Conservation (phyloP, 1,139 yeast species). For the Hanseniaspora sp. region DNA sequence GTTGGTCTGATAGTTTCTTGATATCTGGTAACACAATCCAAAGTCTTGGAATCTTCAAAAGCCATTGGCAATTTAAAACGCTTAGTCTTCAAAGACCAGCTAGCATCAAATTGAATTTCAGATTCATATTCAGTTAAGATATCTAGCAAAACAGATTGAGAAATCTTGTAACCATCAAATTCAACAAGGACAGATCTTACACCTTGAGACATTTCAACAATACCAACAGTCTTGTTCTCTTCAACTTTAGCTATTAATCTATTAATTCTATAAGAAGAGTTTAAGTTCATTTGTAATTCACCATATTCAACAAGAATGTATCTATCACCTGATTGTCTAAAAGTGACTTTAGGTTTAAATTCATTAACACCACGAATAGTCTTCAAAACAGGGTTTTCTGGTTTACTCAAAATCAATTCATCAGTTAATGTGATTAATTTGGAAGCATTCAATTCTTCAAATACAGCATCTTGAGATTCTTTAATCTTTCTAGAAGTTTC, state of each 20-base stretch:
- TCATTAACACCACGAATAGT: constrained; percentile 36
- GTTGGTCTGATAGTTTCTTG: constrained; percentile 82
- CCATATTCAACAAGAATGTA: constrained; percentile 87
- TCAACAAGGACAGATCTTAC: constrained; percentile 88
- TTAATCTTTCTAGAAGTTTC: constrained; percentile 58
- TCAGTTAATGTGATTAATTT: constrained; percentile 34
- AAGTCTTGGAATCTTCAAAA: constrained; percentile 79
- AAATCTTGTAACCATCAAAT: constrained; percentile 49
- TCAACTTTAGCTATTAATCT: constrained; percentile 65
- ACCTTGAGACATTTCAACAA: constrained; percentile 93
- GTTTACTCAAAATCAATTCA: constrained; percentile 30
- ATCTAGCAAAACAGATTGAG: constrained; percentile 52
- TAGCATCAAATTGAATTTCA: constrained; percentile 57
- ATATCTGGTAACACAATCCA: constrained; percentile 81
- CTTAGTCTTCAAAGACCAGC: constrained; percentile 80
- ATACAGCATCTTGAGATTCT: constrained; percentile 44
- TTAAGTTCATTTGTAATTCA: constrained; percentile 73
- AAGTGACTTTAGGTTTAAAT: constrained; percentile 60
- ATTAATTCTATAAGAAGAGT: constrained; percentile 73
- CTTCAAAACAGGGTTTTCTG: constrained; percentile 54
- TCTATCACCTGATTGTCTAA: constrained; percentile 95
- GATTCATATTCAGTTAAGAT: constrained; percentile 63
- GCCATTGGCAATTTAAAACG: constrained; percentile 86
- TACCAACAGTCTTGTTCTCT: constrained; percentile 56
- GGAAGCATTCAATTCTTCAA: constrained; percentile 36